phyloP scores from a whole-genome alignment of 805 yeast genomes.

The Spathaspora boniae region DNA sequence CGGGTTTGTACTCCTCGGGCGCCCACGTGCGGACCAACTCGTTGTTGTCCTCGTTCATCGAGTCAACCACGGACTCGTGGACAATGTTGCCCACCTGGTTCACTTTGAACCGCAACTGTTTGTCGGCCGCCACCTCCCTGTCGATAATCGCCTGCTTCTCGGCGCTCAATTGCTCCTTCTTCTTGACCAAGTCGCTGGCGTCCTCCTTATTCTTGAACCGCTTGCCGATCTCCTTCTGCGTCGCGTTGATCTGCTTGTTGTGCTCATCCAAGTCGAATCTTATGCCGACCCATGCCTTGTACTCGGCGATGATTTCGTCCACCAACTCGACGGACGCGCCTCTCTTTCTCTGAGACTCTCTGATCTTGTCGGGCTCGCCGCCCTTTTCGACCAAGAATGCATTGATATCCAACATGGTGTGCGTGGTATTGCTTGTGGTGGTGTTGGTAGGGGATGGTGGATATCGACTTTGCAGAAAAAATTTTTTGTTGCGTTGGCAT shows the following conservation, averaged over 20 bases:
- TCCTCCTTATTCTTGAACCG: slow-evolving; percentile 95
- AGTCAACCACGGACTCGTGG: slow-evolving; percentile 85
- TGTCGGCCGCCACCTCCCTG: slow-evolving; percentile 78
- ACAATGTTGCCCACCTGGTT: slow-evolving; percentile 91
- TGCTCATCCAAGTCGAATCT: slow-evolving; percentile 82
- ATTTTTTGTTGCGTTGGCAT: too few species aligned
- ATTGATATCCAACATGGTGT: slow-evolving; percentile 80
- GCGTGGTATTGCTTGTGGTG: too few species aligned
- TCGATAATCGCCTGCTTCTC: slow-evolving; percentile 65
- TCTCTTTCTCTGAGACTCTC: slow-evolving; percentile 88
- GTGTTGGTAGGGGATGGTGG: too few species aligned
- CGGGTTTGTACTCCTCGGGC: slow-evolving; percentile 67
- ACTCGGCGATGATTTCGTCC: slow-evolving; percentile 89
- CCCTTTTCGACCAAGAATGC: slow-evolving; percentile 95
- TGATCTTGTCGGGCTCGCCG: slow-evolving; percentile 88
- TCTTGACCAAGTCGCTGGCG: slow-evolving; percentile 74
- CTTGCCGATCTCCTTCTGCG: slow-evolving; percentile 90
- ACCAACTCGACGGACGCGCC: slow-evolving; percentile 93
- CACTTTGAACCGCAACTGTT: slow-evolving; percentile 71
- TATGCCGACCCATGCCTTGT: slow-evolving; percentile 86
- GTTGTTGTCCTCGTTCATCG: slow-evolving; percentile 87
- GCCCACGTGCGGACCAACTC: slow-evolving; percentile 84
- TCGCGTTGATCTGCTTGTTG: slow-evolving; percentile 82
- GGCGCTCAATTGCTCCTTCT: slow-evolving; percentile 71
- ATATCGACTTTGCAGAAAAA: too few species aligned